Conservation (phyloP, 306 rosid genomes). For the Castanopsis chinensis region DNA sequence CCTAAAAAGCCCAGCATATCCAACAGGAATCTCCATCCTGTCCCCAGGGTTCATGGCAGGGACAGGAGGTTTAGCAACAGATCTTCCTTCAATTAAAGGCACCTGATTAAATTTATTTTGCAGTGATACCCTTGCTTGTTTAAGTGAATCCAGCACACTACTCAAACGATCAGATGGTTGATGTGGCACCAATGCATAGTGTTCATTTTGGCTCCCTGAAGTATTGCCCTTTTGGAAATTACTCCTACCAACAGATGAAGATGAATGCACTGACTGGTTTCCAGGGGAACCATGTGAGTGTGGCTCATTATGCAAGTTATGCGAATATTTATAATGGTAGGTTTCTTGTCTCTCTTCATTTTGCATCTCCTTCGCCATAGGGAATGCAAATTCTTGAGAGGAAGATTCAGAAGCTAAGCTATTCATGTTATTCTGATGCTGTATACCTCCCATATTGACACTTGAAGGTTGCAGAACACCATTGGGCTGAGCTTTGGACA, state of each 20-base stretch:
- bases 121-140: conserved; percentile 65
- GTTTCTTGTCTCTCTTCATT: conserved; percentile 37
- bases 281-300: conserved; percentile 20
- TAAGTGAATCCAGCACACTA: conserved; percentile 78
- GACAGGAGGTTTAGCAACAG: conserved; percentile 28
- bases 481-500: conserved; percentile 29
- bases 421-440: conserved; percentile 27
- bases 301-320: conserved; percentile 26
- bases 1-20: conserved; percentile 78
- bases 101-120: conserved; percentile 49
- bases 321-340: conserved; percentile 31
- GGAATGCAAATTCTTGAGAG: conserved; percentile 50
- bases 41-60: conserved; percentile 39
- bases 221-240: conserved; percentile 31
- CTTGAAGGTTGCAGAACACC: conserved; percentile 35
- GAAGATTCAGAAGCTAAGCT: conserved; percentile 32
- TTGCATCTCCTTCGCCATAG: conserved; percentile 36
- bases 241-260: conserved; percentile 28
- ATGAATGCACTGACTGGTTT: conserved; percentile 24
- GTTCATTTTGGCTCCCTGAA: conserved; percentile 44
- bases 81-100: conserved; percentile 40
- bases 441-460: conserved; percentile 28
- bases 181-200: conserved; percentile 65
- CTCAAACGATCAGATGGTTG: conserved; percentile 41
- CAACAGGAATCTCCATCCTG: conserved; percentile 50